These are phyloP conservation scores for Fagus sylvatica DNA, from an alignment of 306 rosid genomes.

Conservation along the genomic window DNA sequence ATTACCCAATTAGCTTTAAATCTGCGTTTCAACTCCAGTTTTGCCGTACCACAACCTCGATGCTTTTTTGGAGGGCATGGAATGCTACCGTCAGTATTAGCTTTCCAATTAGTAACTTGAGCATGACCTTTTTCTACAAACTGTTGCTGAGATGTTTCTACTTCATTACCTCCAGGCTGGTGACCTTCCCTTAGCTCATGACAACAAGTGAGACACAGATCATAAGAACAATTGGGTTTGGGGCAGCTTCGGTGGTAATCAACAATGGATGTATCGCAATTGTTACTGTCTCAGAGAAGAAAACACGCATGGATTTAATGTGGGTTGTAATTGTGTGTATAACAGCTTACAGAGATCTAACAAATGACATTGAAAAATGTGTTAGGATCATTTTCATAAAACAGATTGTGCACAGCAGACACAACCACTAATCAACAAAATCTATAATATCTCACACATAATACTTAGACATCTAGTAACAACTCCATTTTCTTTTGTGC, in stretches of 20 bases:
- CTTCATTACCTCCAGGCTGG: conserved; percentile 35
- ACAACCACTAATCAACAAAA: background rate
- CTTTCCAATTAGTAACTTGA: conserved; percentile 37
- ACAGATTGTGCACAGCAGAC: background rate
- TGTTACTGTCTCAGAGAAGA: conserved; percentile 50
- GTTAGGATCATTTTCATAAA: no score
- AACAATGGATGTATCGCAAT: conserved; percentile 69
- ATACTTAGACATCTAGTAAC: background rate
- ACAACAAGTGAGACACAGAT: conserved; percentile 68
- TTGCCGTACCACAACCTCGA: conserved; percentile 54
- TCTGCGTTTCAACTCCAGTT: conserved; percentile 44
- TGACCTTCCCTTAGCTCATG: conserved; percentile 46
- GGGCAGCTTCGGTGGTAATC: conserved; percentile 70
- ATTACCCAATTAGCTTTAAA: conserved; percentile 56
- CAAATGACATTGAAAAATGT: no score
- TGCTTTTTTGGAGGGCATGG: conserved; percentile 54
- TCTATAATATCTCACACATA: background rate
- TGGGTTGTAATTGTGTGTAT: no score
- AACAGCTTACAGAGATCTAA: no score
- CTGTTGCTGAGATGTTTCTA: conserved; percentile 37
- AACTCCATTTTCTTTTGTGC: background rate
- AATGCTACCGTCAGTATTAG: conserved; percentile 48
- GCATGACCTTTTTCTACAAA: conserved; percentile 11
- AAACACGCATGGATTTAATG: no score
- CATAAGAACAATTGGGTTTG: conserved; percentile 51